A percentile compares a stretch with the other conserved stretches of the same genome.
phyloP scores from a whole-genome alignment of 768 basidiomycete genomes.

The Boletus huronensis region DNA sequence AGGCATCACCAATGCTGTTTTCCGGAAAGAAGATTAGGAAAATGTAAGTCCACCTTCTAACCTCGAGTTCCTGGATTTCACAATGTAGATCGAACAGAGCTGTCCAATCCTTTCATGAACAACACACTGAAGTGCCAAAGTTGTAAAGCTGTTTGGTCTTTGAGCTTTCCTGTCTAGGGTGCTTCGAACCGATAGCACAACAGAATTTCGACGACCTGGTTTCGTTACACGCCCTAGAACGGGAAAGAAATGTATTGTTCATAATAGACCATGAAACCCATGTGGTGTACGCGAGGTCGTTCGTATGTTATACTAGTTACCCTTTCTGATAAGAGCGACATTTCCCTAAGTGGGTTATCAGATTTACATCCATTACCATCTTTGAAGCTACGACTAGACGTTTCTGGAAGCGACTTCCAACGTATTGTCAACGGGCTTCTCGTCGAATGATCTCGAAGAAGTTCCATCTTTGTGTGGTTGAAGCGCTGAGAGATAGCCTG shows the following conservation, averaged over 20 bases:
- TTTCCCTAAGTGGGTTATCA: not conserved
- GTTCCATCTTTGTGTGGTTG: slow-evolving; percentile 1
- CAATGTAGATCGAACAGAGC: slow-evolving; percentile 38
- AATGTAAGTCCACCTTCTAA: slow-evolving; percentile 36
- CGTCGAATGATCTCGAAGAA: slow-evolving; percentile 12
- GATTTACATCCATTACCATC: not conserved
- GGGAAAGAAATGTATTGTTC: slow-evolving; percentile 5
- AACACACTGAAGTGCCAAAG: not conserved
- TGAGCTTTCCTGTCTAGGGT: not conserved
- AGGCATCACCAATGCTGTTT: slow-evolving; percentile 66
- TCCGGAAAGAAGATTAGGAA: slow-evolving; percentile 77
- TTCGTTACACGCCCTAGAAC: not conserved
- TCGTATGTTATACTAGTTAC: not conserved
- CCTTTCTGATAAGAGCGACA: slow-evolving; percentile 4
- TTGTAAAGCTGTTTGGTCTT: slow-evolving; percentile 1
- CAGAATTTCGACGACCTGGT: not conserved
- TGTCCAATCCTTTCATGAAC: slow-evolving; percentile 51
- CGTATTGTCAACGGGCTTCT: slow-evolving; percentile 3
- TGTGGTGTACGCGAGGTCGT: not conserved
- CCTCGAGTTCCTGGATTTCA: not conserved
- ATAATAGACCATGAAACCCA: not conserved
- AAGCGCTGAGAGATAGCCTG: slow-evolving; percentile 23
- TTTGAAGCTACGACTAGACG: slow-evolving; percentile 13
- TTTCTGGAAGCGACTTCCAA: not conserved
- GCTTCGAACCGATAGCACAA: not conserved